Evolutionary conservation across 768 basidiomycete species (phyloP).

Genomic region (Leucocoprinus sp.): DNA sequence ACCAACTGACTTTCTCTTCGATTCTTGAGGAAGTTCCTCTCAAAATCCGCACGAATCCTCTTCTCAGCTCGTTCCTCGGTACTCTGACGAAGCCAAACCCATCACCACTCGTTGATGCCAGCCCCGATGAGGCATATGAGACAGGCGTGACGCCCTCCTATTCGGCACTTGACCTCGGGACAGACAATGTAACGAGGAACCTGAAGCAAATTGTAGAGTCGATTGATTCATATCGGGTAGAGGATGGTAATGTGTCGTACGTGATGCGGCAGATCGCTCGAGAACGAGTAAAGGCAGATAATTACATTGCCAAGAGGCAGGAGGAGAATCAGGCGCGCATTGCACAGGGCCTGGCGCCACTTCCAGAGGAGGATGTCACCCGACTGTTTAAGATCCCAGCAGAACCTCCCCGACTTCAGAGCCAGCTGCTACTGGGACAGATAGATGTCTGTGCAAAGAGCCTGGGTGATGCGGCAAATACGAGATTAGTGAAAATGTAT

Average conservation of each 20-base stretch:
- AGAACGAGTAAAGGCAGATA: constrained; percentile 74
- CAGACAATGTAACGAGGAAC: constrained; percentile 61
- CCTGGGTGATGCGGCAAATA: constrained; percentile 54
- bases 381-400: constrained; percentile 82
- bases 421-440: constrained; percentile 79
- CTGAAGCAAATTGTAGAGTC: constrained; percentile 82
- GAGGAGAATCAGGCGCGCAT: constrained; percentile 79
- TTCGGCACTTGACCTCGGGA: constrained; percentile 63
- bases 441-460: constrained; percentile 81
- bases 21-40: constrained; percentile 84
- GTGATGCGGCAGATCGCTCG: constrained; percentile 80
- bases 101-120: constrained; percentile 27
- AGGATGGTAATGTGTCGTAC: constrained; percentile 90
- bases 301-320: constrained; percentile 73
- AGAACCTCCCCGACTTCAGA: constrained; percentile 84
- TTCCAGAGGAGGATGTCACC: constrained; percentile 81
- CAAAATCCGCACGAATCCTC: constrained; percentile 73
- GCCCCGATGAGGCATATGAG: constrained; percentile 28
- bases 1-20: constrained; percentile 76
- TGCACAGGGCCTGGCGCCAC: constrained; percentile 75
- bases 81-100: constrained; percentile 44
- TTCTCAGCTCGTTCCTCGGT: constrained; percentile 73
- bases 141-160: constrained; percentile 53
- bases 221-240: constrained; percentile 78
- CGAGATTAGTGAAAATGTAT: constrained; percentile 82